Percentiles rank a stretch among this genome's conserved stretches.
phyloP scores from a whole-genome alignment of 345 rosid genomes.

The Eucalyptus brandiana region DNA sequence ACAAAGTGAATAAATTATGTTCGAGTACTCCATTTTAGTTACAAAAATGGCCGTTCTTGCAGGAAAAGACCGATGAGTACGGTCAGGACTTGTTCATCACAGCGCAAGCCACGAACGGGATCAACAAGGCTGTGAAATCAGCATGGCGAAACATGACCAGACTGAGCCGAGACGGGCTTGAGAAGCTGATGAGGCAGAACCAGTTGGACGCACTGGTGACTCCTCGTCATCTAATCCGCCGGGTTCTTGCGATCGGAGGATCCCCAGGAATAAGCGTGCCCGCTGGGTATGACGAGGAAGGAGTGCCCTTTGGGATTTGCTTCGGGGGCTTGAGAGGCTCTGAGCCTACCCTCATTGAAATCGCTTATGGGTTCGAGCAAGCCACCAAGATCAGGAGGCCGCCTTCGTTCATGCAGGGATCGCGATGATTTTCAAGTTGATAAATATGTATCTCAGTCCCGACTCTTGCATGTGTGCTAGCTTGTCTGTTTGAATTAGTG shows the following conservation, averaged over 20 bases:
- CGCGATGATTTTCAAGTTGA: background rate
- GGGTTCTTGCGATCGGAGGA: constrained; percentile 54
- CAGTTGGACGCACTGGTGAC: constrained; percentile 49
- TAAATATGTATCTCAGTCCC: background rate
- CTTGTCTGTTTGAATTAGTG: background rate
- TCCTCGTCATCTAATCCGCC: background rate
- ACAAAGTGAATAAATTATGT: too few relatives aligned
- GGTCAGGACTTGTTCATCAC: constrained; percentile 27
- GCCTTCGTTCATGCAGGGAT: constrained; percentile 1
- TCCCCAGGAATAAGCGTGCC: constrained; percentile 62
- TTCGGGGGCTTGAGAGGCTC: constrained; percentile 59
- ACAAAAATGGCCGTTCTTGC: background rate
- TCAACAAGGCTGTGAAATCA: background rate
- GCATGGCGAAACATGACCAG: constrained; percentile 8
- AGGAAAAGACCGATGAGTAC: constrained; percentile 38
- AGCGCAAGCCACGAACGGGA: constrained; percentile 30
- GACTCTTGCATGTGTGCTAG: background rate
- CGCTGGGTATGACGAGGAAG: constrained; percentile 33
- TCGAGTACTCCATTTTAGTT: background rate
- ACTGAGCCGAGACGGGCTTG: constrained; percentile 33
- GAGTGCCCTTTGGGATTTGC: constrained; percentile 52
- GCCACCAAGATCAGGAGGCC: constrained; percentile 56
- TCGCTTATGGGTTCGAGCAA: constrained; percentile 69
- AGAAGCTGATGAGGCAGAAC: constrained; percentile 33
- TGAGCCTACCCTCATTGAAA: constrained; percentile 61